Conservation (phyloP, 352 stramenopile species). For the Pythium vanterpoolii region DNA sequence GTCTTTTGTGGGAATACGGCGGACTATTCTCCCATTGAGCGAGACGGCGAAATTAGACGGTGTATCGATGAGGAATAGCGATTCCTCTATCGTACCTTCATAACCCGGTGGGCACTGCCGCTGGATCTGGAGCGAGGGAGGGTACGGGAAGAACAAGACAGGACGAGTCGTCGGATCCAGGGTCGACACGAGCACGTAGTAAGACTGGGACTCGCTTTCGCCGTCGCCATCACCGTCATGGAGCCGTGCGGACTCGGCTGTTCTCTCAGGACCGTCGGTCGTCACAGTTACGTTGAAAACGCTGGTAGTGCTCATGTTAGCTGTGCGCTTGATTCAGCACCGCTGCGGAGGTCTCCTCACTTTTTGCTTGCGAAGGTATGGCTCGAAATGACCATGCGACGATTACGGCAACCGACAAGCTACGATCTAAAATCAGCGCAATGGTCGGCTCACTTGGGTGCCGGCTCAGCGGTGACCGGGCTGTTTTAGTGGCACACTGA, state of each 20-base stretch:
- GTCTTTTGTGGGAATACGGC: slow-evolving; percentile 18
- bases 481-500: too few relatives aligned
- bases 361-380: neutral
- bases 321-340: too few relatives aligned
- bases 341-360: neutral
- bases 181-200: slow-evolving; percentile 57
- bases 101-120: slow-evolving; percentile 51
- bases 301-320: neutral
- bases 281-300: neutral
- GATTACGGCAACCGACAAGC: neutral
- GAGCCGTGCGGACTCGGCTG: neutral
- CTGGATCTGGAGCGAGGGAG: slow-evolving; percentile 33
- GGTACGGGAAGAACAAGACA: slow-evolving; percentile 69
- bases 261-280: neutral
- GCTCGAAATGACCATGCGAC: neutral
- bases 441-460: too few relatives aligned
- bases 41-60: neutral
- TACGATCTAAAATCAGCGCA: neutral
- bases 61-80: too few relatives aligned
- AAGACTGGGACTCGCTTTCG: slow-evolving; percentile 8
- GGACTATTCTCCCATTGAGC: slow-evolving; percentile 26
- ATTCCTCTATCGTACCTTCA: slow-evolving; percentile 32
- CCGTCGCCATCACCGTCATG: neutral
- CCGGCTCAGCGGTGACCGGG: too few relatives aligned
- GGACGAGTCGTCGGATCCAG: slow-evolving; percentile 28